Evolutionary conservation across 768 basidiomycete genomes (phyloP).

Genomic region (Boletus coccyginus): DNA sequence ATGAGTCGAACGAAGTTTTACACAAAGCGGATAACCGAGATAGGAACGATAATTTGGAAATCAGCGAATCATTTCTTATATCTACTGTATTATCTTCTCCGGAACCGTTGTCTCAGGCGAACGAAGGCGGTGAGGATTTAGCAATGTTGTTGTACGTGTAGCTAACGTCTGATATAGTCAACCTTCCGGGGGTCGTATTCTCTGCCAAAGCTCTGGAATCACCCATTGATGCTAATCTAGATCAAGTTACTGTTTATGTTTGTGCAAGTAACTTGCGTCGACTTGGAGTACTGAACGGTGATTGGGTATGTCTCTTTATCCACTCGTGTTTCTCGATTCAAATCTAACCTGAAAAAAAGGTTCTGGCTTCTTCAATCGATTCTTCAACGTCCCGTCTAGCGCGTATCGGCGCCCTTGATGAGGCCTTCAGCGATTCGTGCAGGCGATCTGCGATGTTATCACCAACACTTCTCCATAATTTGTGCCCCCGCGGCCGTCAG

Average conservation of each 20-base stretch:
- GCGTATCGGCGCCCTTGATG: conserved; percentile 54
- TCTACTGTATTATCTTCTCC: conserved; percentile 39
- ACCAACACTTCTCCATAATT: conserved; percentile 55
- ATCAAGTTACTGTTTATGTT: conserved; percentile 60
- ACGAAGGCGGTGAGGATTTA: conserved; percentile 6
- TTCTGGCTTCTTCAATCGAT: conserved; percentile 41
- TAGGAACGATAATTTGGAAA: conserved; percentile 53
- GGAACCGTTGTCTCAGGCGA: conserved; percentile 7
- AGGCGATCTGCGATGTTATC: conserved; percentile 35
- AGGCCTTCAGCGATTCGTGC: conserved; percentile 36
- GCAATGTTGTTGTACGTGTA: not conserved
- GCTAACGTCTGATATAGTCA: not conserved
- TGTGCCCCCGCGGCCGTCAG: conserved; percentile 32
- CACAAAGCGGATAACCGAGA: conserved; percentile 8
- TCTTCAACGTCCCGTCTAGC: conserved; percentile 48
- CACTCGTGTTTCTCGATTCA: not conserved
- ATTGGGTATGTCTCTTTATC: conserved; percentile 58
- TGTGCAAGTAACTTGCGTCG: conserved; percentile 61
- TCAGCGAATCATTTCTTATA: conserved; percentile 69
- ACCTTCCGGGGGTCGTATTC: conserved; percentile 20
- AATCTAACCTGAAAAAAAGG: conserved; percentile 37
- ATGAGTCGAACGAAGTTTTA: conserved; percentile 6
- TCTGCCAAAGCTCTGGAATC: conserved; percentile 31
- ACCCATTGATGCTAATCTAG: conserved; percentile 35
- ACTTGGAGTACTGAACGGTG: conserved; percentile 66